Evolutionary conservation across 2,329 filamentous ascomycete genomes (phyloP), one percentile per base, ranked within the genome.

Genomic region (Westerdykella sp.): DNA sequence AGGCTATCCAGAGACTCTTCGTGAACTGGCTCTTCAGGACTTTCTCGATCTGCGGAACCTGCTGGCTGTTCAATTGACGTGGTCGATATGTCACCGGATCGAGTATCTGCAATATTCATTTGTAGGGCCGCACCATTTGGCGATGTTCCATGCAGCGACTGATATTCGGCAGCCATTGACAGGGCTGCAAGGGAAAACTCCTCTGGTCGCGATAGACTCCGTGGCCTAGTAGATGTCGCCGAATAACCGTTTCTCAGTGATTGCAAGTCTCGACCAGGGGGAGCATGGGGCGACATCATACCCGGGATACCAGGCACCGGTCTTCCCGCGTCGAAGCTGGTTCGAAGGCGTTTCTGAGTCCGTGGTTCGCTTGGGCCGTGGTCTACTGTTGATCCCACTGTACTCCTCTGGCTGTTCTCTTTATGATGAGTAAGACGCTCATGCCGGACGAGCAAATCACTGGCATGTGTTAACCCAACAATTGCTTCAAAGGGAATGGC

Each of bases 91-190:
- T 45, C 44, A 15, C 51, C 40, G 23, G 50, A 46, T 16, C 55
- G 30, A 32, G 46, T 37, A 36, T 36, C 45, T 22, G 41, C 40
- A 23, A 57, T 32, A 10, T 46, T 41, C 4, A 54, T 49, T 37
- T 51, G 46, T 6, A 42, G 39, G 15, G 46, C 39, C 1, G 44
- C 21, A 13, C 45, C 42, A 37, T 60, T 53, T 21, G 44, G 23
- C 45, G 60, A 51, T 6, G 45, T 50, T 13, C 57, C 54, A n/a
- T 68, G 61, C 32, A 66, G 52, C n/a, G 63, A 57, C 38, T 65
- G 65, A 47, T 68, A 67, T 43, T 70, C 67, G 10, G 67, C 67
- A 34, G 66, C 67, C 62, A 69, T 68, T 7, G 67, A 68, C 9
- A 69, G 55, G 1, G 67, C 65, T 14, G 65, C 60, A 31, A 70